phyloP scores from a whole-genome alignment of 805 yeast species.

The Saturnispora kantuleensis region DNA sequence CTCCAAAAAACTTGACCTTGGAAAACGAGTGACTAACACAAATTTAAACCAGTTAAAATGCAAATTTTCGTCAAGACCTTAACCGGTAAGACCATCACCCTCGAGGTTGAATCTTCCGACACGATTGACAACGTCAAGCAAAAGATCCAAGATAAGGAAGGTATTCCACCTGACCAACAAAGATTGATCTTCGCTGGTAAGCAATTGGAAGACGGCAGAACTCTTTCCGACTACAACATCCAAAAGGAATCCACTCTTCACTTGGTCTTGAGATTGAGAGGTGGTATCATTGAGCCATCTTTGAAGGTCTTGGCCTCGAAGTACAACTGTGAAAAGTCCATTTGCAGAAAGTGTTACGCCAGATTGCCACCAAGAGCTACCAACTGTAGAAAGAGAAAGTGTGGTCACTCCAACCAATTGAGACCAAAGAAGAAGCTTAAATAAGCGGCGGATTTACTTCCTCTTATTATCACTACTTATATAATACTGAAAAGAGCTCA shows the following conservation, averaged over 20 bases:
- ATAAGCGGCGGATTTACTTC: constrained; percentile 34
- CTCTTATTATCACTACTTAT: constrained; percentile 1
- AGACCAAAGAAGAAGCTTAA: constrained; percentile 99
- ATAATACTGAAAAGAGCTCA: neutral
- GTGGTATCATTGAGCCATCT: constrained; percentile 97
- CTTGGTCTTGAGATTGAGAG: constrained; percentile 59
- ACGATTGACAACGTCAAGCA: constrained; percentile 92
- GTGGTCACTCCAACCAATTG: constrained; percentile 99
- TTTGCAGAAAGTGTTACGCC: constrained; percentile 99
- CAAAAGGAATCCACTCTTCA: constrained; percentile 77
- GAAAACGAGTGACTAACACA: too few relatives aligned
- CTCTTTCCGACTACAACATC: constrained; percentile 88
- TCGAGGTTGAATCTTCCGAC: constrained; percentile 85
- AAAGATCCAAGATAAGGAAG: constrained; percentile 94
- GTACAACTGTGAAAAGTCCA: constrained; percentile 99
- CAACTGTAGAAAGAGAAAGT: constrained; percentile 99
- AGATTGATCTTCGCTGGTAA: constrained; percentile 93
- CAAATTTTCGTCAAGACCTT: constrained; percentile 99
- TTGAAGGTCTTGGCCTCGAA: constrained; percentile 98
- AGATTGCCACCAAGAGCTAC: constrained; percentile 99
- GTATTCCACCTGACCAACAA: constrained; percentile 96
- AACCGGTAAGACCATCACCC: constrained; percentile 94
- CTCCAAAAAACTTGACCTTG: too few relatives aligned
- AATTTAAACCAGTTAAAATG: constrained; percentile 35
- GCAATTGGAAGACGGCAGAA: constrained; percentile 94